Evolutionary conservation across 2,329 filamentous ascomycete species (phyloP).

Genomic region (Endoconidiophora polonica): DNA sequence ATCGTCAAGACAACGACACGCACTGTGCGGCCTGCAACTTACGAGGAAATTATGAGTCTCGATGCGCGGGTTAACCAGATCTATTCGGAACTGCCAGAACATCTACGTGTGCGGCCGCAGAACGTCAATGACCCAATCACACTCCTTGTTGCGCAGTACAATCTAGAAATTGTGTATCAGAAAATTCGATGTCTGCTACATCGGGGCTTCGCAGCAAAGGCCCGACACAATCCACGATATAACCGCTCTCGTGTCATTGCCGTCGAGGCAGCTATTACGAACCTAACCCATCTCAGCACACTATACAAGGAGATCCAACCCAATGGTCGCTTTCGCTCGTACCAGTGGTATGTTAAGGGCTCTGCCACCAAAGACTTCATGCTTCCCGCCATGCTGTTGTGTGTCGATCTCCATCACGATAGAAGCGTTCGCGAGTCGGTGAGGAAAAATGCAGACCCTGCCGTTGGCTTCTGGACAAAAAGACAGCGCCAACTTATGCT

Average conservation of each 20-base stretch:
- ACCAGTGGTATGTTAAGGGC: slow-evolving; percentile 65
- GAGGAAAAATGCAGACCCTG: slow-evolving; percentile 19
- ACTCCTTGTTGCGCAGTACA: slow-evolving; percentile 70
- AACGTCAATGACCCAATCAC: slow-evolving; percentile 67
- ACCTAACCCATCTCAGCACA: slow-evolving; percentile 60
- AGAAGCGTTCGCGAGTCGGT: slow-evolving; percentile 26
- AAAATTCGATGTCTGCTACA: slow-evolving; percentile 84
- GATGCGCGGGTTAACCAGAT: slow-evolving; percentile 45
- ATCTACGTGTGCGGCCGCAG: slow-evolving; percentile 48
- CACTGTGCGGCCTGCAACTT: slow-evolving; percentile 37
- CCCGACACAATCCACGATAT: slow-evolving; percentile 64
- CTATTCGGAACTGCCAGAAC: slow-evolving; percentile 51
- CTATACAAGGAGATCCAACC: slow-evolving; percentile 59
- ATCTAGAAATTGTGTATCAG: slow-evolving; percentile 69
- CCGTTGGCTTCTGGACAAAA: slow-evolving; percentile 29
- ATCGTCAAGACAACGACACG: slow-evolving; percentile 50
- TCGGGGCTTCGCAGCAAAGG: slow-evolving; percentile 66
- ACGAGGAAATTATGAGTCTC: slow-evolving; percentile 48
- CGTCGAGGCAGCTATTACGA: slow-evolving; percentile 71
- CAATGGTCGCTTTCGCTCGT: slow-evolving; percentile 51
- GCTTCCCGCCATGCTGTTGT: slow-evolving; percentile 69
- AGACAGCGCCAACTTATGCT: slow-evolving; percentile 61
- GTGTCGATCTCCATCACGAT: slow-evolving; percentile 54
- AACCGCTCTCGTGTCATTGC: slow-evolving; percentile 68
- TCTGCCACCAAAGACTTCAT: slow-evolving; percentile 74